phyloP scores from a whole-genome alignment of 257 asterid species.

The Capsicum pubescens region DNA sequence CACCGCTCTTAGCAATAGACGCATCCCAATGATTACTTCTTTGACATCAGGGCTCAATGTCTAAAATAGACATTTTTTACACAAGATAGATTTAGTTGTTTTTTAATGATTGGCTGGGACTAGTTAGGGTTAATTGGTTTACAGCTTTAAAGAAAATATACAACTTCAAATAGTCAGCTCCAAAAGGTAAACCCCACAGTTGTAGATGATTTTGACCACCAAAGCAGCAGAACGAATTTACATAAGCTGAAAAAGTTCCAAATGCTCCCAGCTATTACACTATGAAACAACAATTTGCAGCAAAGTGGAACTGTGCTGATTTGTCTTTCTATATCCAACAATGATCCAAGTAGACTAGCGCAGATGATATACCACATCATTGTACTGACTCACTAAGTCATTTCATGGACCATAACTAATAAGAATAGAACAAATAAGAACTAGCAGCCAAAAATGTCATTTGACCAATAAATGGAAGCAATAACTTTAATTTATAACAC shows the following conservation, averaged over 20 bases:
- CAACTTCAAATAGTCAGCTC: conserved; percentile 7
- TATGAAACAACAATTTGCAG: not conserved
- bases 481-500: not conserved
- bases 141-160: not conserved
- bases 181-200: not conserved
- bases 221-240: not conserved
- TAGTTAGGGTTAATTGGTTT: not conserved
- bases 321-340: not conserved
- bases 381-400: not conserved
- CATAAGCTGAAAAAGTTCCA: conserved; percentile 20
- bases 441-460: not conserved
- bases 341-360: not conserved
- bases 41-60: not conserved
- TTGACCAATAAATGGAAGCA: not conserved
- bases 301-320: conserved; percentile 9
- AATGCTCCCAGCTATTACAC: not conserved
- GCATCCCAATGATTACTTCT: not conserved
- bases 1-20: not conserved
- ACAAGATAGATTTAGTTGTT: not conserved
- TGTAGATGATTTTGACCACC: not conserved
- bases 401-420: not conserved
- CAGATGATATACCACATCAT: conserved; percentile 7
- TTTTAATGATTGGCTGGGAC: not conserved
- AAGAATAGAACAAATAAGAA: not conserved
- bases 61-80: conserved; percentile 19